Conservation (phyloP, 2,329 filamentous ascomycete genomes). For the Tolypocladium ophioglossoides region DNA sequence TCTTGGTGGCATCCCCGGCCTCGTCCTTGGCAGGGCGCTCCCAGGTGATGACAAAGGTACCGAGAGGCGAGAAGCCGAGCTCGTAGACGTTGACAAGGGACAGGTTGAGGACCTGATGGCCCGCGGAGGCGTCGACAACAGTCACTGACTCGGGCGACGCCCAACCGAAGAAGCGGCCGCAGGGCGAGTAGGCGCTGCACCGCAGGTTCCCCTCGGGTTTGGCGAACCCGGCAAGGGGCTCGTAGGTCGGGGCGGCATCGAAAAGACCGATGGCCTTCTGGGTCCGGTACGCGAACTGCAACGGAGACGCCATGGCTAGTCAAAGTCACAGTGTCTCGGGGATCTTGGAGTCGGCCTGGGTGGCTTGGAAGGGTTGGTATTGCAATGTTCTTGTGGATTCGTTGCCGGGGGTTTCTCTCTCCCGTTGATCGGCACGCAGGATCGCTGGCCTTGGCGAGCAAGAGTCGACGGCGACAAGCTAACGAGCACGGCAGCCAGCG, state of each 20-base stretch:
- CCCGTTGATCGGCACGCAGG: not conserved
- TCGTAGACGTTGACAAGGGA: constrained; percentile 82
- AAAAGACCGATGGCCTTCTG: constrained; percentile 92
- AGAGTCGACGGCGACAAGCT: not conserved
- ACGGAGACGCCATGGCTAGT: constrained; percentile 87
- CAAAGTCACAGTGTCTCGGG: constrained; percentile 61
- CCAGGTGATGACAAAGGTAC: constrained; percentile 93
- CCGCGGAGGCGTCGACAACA: constrained; percentile 71
- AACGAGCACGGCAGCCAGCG: not conserved
- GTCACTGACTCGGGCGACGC: constrained; percentile 79
- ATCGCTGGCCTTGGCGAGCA: not conserved
- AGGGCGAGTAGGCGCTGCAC: constrained; percentile 91
- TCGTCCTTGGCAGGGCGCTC: constrained; percentile 90
- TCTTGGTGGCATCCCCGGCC: constrained; percentile 86
- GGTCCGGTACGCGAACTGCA: constrained; percentile 96
- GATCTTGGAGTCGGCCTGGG: constrained; percentile 13
- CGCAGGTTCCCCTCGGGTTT: constrained; percentile 90
- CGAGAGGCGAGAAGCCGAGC: constrained; percentile 83
- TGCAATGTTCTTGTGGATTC: constrained; percentile 11
- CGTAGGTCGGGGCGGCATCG: constrained; percentile 83
- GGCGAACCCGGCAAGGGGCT: constrained; percentile 69
- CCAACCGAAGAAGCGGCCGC: constrained; percentile 94
- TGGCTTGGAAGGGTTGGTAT: not conserved
- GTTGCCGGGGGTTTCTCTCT: not conserved
- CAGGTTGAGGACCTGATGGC: constrained; percentile 63